These are phyloP conservation scores for Fusarium burgessii DNA, from an alignment of 2,329 filamentous ascomycete genomes.

Conservation along the genomic window DNA sequence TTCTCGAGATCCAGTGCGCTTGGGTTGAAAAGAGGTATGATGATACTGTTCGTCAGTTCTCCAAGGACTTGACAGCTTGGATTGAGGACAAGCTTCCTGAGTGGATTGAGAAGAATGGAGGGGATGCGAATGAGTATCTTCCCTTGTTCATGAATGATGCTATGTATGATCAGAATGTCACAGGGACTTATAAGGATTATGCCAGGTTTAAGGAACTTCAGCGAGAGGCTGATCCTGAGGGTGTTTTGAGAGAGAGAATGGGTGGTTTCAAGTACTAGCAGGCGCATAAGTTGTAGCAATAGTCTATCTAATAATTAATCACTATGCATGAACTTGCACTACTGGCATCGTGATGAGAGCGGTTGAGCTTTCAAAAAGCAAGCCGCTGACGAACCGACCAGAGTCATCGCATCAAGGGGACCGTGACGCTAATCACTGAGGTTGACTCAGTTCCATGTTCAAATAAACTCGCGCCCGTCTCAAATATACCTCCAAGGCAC, in stretches of 20 bases:
- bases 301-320: too few species aligned
- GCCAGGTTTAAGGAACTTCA: slow-evolving; percentile 11
- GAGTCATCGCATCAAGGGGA: too few species aligned
- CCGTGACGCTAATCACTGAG: too few species aligned
- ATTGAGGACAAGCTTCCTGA: slow-evolving; percentile 12
- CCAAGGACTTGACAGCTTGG: slow-evolving; percentile 7
- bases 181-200: slow-evolving; percentile 10
- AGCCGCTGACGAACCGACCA: too few species aligned
- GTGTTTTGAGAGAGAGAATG: slow-evolving; percentile 6
- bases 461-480: too few species aligned
- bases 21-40: slow-evolving; percentile 15
- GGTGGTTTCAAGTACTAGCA: slow-evolving; percentile 15
- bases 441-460: too few species aligned
- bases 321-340: too few species aligned
- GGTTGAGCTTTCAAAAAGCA: too few species aligned
- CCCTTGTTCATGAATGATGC: slow-evolving; percentile 25
- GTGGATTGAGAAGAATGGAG: slow-evolving; percentile 7
- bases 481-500: too few species aligned
- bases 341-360: too few species aligned
- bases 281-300: too few species aligned
- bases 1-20: slow-evolving; percentile 25
- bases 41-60: slow-evolving; percentile 1
- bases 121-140: background rate
- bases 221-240: slow-evolving; percentile 9
- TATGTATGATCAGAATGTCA: slow-evolving; percentile 21